phyloP scores from a whole-genome alignment of 495 filamentous ascomycete species.

The Hypoxylon lenormandii region DNA sequence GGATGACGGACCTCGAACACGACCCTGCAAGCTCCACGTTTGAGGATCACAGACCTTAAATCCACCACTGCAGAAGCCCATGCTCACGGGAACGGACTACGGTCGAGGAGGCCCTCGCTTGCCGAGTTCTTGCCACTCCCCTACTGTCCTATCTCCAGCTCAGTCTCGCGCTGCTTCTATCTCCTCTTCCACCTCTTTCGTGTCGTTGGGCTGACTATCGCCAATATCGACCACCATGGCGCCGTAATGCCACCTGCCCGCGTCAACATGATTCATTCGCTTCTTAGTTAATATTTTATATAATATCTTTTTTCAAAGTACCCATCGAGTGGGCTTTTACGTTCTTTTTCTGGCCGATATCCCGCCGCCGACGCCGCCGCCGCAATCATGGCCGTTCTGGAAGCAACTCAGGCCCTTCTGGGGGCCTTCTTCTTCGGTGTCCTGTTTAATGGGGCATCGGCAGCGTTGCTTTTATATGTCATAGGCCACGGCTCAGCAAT shows the following conservation, averaged over 20 bases:
- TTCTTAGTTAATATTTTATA: constrained; percentile 49
- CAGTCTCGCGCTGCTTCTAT: constrained; percentile 11
- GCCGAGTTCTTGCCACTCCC: constrained; percentile 25
- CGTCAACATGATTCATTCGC: constrained; percentile 51
- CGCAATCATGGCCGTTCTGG: constrained; percentile 61
- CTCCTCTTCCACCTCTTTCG: constrained; percentile 25
- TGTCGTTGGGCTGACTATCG: constrained; percentile 32
- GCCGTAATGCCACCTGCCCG: constrained; percentile 34
- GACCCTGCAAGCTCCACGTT: constrained; percentile 47
- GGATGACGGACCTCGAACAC: constrained; percentile 42
- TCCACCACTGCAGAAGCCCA: constrained; percentile 38
- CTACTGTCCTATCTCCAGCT: constrained; percentile 21
- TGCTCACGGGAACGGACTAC: constrained; percentile 28
- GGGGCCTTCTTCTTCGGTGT: constrained; percentile 69
- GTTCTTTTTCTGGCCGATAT: constrained; percentile 48
- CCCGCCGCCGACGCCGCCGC: constrained; percentile 43
- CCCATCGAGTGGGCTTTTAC: constrained; percentile 68
- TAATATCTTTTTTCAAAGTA: constrained; percentile 27
- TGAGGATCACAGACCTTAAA: constrained; percentile 46
- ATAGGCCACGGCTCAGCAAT: constrained; percentile 63
- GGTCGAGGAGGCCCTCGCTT: constrained; percentile 31
- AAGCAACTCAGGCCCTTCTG: constrained; percentile 62
- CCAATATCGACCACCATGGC: constrained; percentile 35
- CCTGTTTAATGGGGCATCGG: constrained; percentile 64
- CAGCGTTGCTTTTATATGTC: constrained; percentile 63